Evolutionary conservation across 768 basidiomycete genomes (phyloP).

Genomic region (Pisolithus sp.): DNA sequence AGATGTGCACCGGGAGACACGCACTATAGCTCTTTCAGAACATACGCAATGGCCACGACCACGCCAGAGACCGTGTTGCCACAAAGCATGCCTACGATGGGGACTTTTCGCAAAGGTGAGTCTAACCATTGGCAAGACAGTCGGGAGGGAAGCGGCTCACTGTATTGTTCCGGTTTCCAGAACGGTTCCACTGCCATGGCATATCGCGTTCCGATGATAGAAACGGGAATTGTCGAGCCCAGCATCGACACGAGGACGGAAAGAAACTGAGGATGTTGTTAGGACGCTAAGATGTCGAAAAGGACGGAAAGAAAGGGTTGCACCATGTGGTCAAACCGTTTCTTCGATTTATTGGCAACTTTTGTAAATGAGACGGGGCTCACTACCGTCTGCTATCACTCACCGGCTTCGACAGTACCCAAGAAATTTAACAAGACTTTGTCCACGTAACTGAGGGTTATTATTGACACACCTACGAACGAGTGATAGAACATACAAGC

Average conservation of each 20-base stretch:
- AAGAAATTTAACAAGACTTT: slow-evolving; percentile 45
- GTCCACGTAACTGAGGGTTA: not conserved
- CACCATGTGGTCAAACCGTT: slow-evolving; percentile 72
- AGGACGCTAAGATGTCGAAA: not conserved
- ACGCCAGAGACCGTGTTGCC: slow-evolving; percentile 74
- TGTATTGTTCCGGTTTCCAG: slow-evolving; percentile 80
- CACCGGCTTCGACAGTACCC: slow-evolving; percentile 55
- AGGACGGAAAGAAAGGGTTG: not conserved
- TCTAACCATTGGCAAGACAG: not conserved
- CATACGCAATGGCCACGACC: slow-evolving; percentile 59
- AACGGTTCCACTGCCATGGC: slow-evolving; percentile 75
- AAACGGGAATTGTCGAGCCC: slow-evolving; percentile 72
- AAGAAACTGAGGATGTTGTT: slow-evolving; percentile 40
- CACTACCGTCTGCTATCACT: slow-evolving; percentile 8
- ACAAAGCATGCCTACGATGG: slow-evolving; percentile 81
- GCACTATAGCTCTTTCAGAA: slow-evolving; percentile 73
- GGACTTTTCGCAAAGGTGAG: slow-evolving; percentile 41
- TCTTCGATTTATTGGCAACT: slow-evolving; percentile 78
- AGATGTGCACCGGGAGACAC: slow-evolving; percentile 16
- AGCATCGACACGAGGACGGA: slow-evolving; percentile 63
- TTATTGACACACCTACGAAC: not conserved
- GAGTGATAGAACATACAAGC: slow-evolving; percentile 45
- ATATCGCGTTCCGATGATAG: slow-evolving; percentile 66
- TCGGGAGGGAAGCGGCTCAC: slow-evolving; percentile 32
- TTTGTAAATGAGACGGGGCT: not conserved